These are phyloP conservation scores for Diaporthe citriasiana DNA, from an alignment of 2,329 filamentous ascomycete genomes.

Conservation along the genomic window DNA sequence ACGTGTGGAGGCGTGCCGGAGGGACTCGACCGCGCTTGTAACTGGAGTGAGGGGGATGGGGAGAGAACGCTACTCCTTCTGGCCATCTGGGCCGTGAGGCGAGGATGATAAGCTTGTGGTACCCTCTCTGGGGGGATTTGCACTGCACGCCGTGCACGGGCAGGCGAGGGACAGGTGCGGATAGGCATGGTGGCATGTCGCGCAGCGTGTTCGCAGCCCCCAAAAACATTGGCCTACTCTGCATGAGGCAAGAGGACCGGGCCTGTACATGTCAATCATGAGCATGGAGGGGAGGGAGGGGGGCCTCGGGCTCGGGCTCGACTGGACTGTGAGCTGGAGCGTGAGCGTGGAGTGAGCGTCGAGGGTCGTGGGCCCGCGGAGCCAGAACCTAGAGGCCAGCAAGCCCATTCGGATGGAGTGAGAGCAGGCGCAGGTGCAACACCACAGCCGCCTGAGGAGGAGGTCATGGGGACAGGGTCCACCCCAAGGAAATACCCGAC, in stretches of 20 bases:
- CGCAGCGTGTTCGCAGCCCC: conserved; percentile 25
- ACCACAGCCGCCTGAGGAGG: conserved; percentile 38
- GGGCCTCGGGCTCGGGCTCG: conserved; percentile 9
- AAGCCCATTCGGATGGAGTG: conserved; percentile 31
- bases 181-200: conserved; percentile 20
- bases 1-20: conserved; percentile 38
- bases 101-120: conserved; percentile 24
- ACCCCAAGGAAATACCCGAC: conserved; percentile 41
- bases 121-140: conserved; percentile 15
- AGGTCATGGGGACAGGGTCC: conserved; percentile 43
- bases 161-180: conserved; percentile 16
- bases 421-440: conserved; percentile 37
- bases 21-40: conserved; percentile 38
- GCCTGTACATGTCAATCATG: conserved; percentile 5
- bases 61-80: conserved; percentile 39
- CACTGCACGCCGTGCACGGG: conserved; percentile 12
- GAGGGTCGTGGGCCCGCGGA: conserved; percentile 14
- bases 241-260: conserved; percentile 25
- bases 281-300: not conserved
- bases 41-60: conserved; percentile 31
- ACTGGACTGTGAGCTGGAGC: not conserved
- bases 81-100: conserved; percentile 38
- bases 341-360: conserved; percentile 22
- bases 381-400: conserved; percentile 14
- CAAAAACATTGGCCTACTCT: not conserved